These are phyloP conservation scores for Termitomyces bulborhizus DNA, from an alignment of 768 basidiomycete species.

Conservation along the genomic window DNA sequence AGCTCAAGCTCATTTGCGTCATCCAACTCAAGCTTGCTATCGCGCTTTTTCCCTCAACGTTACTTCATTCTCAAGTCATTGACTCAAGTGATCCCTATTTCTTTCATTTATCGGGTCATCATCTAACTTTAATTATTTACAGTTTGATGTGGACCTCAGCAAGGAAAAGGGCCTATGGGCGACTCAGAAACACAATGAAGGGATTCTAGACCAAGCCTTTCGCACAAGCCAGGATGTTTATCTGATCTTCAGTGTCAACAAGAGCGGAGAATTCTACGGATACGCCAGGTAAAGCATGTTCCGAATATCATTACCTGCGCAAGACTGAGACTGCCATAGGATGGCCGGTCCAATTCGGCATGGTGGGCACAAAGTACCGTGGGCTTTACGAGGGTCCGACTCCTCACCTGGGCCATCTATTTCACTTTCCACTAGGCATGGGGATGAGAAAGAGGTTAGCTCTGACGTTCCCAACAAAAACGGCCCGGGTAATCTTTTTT, in stretches of 20 bases:
- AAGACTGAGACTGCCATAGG: conserved; percentile 26
- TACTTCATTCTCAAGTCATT: conserved; percentile 91
- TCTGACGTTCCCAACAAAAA: background rate
- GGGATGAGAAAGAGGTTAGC: conserved; percentile 9
- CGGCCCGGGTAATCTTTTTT: conserved; percentile 13
- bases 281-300: conserved; percentile 64
- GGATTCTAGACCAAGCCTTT: conserved; percentile 85
- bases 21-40: conserved; percentile 77
- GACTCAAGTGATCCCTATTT: conserved; percentile 50
- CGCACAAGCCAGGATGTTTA: conserved; percentile 87
- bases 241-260: conserved; percentile 90
- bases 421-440: conserved; percentile 14
- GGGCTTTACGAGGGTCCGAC: conserved; percentile 42
- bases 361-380: conserved; percentile 45
- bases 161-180: conserved; percentile 81
- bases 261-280: conserved; percentile 91
- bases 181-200: conserved; percentile 91
- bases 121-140: background rate
- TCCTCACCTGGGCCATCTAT: conserved; percentile 25
- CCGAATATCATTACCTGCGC: background rate
- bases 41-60: conserved; percentile 75
- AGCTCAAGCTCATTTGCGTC: conserved; percentile 69
- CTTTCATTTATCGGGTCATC: background rate
- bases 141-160: conserved; percentile 79
- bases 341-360: conserved; percentile 64